phyloP scores from a whole-genome alignment of 805 yeast species.

The Starmerella khaoyaiensis region DNA sequence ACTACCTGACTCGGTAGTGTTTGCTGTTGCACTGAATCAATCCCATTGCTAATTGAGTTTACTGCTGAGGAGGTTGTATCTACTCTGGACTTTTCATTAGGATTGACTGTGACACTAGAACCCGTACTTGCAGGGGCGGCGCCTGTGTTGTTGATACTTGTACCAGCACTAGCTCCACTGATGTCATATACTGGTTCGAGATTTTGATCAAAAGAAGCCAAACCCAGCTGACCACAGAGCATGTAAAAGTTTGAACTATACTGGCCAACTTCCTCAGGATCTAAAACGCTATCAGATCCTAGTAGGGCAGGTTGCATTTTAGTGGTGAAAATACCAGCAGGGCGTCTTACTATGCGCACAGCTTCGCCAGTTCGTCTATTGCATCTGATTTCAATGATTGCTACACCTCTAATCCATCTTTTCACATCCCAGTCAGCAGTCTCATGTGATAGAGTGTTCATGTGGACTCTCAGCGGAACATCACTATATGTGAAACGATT shows the following conservation, averaged over 20 bases:
- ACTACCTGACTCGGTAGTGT: background rate
- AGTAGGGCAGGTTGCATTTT: conserved; percentile 11
- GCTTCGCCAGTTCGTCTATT: conserved; percentile 41
- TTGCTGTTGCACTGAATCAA: background rate
- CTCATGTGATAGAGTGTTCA: conserved; percentile 21
- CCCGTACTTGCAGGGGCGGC: background rate
- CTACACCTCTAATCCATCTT: conserved; percentile 51
- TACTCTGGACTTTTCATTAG: background rate
- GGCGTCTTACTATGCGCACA: conserved; percentile 41
- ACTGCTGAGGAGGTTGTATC: background rate
- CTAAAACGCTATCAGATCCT: background rate
- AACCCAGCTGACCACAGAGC: conserved; percentile 13
- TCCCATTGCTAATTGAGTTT: background rate
- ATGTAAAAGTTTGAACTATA: conserved; percentile 15
- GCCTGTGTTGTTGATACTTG: background rate
- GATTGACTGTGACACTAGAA: background rate
- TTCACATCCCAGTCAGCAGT: conserved; percentile 20
- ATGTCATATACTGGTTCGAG: background rate
- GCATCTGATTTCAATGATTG: conserved; percentile 46
- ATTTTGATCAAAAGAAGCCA: conserved; percentile 10
- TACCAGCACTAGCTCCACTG: background rate
- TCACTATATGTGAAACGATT: conserved; percentile 54
- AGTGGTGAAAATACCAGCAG: conserved; percentile 41
- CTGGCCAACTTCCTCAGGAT: conserved; percentile 5
- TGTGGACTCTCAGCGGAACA: conserved; percentile 39